Evolutionary conservation across 2,329 filamentous ascomycete species (phyloP).

Genomic region (Diaporthe sp.): DNA sequence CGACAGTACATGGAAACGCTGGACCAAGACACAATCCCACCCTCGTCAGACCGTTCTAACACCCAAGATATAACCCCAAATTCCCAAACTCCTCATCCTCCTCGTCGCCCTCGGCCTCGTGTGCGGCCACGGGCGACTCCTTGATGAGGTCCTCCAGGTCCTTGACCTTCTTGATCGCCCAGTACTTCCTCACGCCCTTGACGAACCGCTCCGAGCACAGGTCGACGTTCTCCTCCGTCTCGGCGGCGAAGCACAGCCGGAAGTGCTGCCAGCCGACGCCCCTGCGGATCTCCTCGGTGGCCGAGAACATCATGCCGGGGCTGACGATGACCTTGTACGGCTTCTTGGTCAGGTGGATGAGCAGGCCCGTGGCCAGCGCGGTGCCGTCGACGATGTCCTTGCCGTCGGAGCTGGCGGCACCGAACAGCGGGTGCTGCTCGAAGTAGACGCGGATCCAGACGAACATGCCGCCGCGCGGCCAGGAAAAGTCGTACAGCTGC

Average conservation of each 20-base stretch:
- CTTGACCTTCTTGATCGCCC: constrained; percentile 77
- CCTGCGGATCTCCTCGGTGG: constrained; percentile 71
- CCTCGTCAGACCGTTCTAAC: constrained; percentile 41
- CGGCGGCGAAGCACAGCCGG: constrained; percentile 88
- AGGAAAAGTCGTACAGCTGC: constrained; percentile 80
- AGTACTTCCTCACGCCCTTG: constrained; percentile 80
- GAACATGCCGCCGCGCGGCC: constrained; percentile 93
- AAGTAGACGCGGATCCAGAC: constrained; percentile 84
- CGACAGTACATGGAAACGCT: constrained; percentile 10
- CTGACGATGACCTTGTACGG: constrained; percentile 79
- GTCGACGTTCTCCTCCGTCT: constrained; percentile 78
- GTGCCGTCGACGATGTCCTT: constrained; percentile 64
- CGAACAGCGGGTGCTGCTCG: constrained; percentile 78
- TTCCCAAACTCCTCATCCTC: constrained; percentile 47
- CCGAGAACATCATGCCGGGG: constrained; percentile 81
- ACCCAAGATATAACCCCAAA: constrained; percentile 50
- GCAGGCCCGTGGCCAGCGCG: constrained; percentile 74
- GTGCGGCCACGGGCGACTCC: constrained; percentile 47
- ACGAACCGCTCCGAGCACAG: constrained; percentile 74
- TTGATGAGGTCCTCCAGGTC: constrained; percentile 75
- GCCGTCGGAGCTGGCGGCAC: constrained; percentile 48
- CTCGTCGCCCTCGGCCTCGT: constrained; percentile 34
- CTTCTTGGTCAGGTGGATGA: constrained; percentile 78
- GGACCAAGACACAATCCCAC: not conserved
- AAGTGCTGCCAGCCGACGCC: constrained; percentile 79